Base-by-base conservation (phyloP, 2,329 filamentous ascomycete species). In the Fusarium incarnatum region DNA sequence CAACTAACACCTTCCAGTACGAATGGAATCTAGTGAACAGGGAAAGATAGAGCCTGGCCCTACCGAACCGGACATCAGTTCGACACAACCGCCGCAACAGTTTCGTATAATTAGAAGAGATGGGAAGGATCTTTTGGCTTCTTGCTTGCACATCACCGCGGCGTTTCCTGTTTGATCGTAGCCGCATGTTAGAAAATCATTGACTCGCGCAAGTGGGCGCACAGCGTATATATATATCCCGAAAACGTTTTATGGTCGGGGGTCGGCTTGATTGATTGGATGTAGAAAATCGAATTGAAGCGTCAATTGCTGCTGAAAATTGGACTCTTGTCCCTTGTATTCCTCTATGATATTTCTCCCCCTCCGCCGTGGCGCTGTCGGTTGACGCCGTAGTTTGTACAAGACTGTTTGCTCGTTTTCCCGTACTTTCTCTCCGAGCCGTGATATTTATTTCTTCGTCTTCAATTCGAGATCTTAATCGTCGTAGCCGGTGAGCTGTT, bases 21-120 rank as follows among this genome's bases (percentile, higher is more conserved):
- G 88, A 90, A 77, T 90, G 88, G 88, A 89, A 85, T 67, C 79
- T 90, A 71, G 81, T 87, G n/a, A 85, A 85, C 70, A 81, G 83
- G 71, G 87, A 89, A 72, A 83, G 85, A 74, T 88, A 86, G 83
- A 82, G 79, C 70, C 76, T 82, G 61, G 64, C 64, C 55, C 64
- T 70, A 13, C 55, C 62, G 7, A 68, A 54, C 20, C 68, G 66
- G 47, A 70, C 60, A 20, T 65, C 63, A 44, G 68, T 71, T 50
- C 73, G 62, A 56, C 52, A 59, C n/a, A 52, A 59, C 54, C 58
- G 49, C 37, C 66, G 70, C 49, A 60, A 60, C 34, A 58, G 58
- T 27, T 62, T 65, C 37, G 42, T 68, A 49, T 74, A 53, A 67
- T 8, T n/a, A 16, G 50, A 55, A 44, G 30, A 40, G n/a, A n/a